A percentile compares a stretch with the other conserved stretches of the same genome.
Conservation (phyloP, 2,329 filamentous ascomycete genomes). For the Domatiomyces globalis region DNA sequence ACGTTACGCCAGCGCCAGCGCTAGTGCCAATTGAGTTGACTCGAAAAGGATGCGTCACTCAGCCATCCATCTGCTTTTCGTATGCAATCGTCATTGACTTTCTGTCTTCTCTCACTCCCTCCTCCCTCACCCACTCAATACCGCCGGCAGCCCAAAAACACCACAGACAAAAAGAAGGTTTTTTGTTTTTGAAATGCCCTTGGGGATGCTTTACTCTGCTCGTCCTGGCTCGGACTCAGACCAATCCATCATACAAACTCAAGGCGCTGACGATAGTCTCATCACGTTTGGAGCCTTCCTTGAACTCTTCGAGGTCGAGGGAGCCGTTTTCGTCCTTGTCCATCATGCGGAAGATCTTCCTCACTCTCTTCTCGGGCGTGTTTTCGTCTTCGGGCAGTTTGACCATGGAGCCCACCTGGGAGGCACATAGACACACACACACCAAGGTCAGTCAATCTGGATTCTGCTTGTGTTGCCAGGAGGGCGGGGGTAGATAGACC, state of each 20-base stretch:
- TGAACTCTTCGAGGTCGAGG: conserved; percentile 94
- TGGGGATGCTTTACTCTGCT: neutral
- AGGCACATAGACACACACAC: too few species aligned
- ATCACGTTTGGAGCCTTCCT: conserved; percentile 96
- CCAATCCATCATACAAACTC: conserved; percentile 88
- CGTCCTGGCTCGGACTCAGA: conserved; percentile 36
- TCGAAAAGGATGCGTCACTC: neutral
- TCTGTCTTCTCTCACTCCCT: neutral
- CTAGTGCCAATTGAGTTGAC: too few species aligned
- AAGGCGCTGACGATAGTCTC: conserved; percentile 97
- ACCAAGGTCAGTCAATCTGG: conserved; percentile 2
- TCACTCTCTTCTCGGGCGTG: conserved; percentile 93
- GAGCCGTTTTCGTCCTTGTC: conserved; percentile 99
- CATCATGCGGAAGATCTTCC: conserved; percentile 99
- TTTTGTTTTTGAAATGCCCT: too few species aligned
- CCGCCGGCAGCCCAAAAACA: too few species aligned
- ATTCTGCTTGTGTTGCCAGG: neutral
- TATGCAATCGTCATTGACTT: neutral
- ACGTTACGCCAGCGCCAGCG: neutral
- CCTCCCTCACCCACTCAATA: neutral
- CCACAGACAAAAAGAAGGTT: too few species aligned
- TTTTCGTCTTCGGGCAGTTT: conserved; percentile 74
- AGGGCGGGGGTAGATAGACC: conserved; percentile 8
- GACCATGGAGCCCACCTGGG: conserved; percentile 92
- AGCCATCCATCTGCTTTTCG: neutral